Percentiles rank a stretch among this genome's conserved stretches.
Conservation (phyloP, 306 rosid genomes). For the Neltuma alba region DNA sequence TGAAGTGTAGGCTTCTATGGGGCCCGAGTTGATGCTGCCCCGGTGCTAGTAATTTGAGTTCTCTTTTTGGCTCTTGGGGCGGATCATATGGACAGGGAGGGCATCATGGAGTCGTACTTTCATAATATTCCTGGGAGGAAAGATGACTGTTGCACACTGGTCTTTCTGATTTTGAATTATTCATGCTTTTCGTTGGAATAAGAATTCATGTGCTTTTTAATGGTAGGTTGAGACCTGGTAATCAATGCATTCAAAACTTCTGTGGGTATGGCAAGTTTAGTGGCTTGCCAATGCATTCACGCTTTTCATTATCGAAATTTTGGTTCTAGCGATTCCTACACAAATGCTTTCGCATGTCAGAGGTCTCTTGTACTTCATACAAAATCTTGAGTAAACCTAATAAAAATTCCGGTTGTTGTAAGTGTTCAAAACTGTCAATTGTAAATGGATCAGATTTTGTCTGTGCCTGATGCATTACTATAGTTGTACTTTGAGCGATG, state of each 20-base stretch:
- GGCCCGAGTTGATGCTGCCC: neutral
- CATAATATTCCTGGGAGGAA: neutral
- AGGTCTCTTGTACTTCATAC: neutral
- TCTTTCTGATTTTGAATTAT: constrained; percentile 8
- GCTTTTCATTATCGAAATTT: neutral
- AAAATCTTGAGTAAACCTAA: neutral
- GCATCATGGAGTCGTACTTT: too few species aligned
- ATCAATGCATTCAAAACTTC: constrained; percentile 13
- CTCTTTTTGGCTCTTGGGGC: neutral
- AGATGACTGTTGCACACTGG: constrained; percentile 15
- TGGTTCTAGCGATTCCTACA: neutral
- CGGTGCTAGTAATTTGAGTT: constrained; percentile 2
- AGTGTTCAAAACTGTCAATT: neutral
- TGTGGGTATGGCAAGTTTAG: neutral
- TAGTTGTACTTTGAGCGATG: neutral
- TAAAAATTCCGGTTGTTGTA: constrained; percentile 10
- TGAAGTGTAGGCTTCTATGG: neutral
- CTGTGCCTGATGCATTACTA: neutral
- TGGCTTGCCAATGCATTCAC: too few species aligned
- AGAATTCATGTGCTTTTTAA: too few species aligned
- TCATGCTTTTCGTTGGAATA: too few species aligned
- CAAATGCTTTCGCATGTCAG: neutral
- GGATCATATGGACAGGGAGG: neutral
- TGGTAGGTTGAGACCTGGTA: neutral
- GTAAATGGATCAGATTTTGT: neutral